Evolutionary conservation across 1,284 basidiomycete species (phyloP).

Genomic region (Apiotrichum brassicae): DNA sequence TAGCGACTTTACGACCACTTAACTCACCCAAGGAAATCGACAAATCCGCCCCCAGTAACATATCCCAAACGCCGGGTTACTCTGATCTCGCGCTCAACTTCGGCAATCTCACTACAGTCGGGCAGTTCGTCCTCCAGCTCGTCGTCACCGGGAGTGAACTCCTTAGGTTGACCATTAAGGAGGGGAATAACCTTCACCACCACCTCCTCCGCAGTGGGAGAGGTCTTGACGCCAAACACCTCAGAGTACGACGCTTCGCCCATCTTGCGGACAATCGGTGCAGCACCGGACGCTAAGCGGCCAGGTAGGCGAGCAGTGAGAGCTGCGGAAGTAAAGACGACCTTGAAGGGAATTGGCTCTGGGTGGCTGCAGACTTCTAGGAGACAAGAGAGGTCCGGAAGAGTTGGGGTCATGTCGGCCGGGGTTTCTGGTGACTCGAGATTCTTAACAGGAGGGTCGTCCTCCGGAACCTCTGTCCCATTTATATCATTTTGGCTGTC

Average conservation of each 20-base stretch:
- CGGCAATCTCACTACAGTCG: constrained; percentile 63
- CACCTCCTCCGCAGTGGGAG: constrained; percentile 40
- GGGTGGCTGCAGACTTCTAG: not conserved
- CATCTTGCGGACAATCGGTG: constrained; percentile 60
- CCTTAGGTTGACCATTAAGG: not conserved
- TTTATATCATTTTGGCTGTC: not conserved
- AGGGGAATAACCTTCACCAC: constrained; percentile 34
- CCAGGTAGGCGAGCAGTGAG: constrained; percentile 6
- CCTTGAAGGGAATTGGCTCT: constrained; percentile 2
- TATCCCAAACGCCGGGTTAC: constrained; percentile 72
- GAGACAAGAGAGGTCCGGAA: not conserved
- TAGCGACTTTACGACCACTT: not conserved
- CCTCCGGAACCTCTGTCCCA: not conserved
- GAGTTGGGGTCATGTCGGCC: not conserved
- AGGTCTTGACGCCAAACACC: constrained; percentile 71
- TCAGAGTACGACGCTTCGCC: constrained; percentile 97
- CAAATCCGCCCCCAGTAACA: constrained; percentile 62
- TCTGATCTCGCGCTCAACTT: constrained; percentile 80
- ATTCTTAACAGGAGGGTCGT: no score
- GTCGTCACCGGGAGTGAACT: not conserved
- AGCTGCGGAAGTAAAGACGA: constrained; percentile 7
- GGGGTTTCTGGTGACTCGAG: no score
- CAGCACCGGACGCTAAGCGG: not conserved
- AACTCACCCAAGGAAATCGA: constrained; percentile 60
- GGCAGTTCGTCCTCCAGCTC: constrained; percentile 1